A percentile compares a stretch with the other conserved stretches of the same genome.
These are phyloP conservation scores for Prunus fruticosa DNA, from an alignment of 306 rosid species.

Conservation along the genomic window DNA sequence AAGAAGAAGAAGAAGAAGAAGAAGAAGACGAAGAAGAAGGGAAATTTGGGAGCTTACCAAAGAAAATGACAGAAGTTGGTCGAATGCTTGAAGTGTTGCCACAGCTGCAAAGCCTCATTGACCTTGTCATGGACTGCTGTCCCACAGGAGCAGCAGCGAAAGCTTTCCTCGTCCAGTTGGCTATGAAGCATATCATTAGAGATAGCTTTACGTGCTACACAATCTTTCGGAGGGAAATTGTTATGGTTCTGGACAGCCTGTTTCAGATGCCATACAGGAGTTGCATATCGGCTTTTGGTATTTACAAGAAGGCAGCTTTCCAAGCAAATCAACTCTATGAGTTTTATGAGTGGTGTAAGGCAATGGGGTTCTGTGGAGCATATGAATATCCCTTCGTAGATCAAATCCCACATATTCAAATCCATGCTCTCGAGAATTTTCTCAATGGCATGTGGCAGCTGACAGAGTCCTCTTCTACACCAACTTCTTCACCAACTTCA, in stretches of 20 bases:
- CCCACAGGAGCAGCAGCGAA: constrained; percentile 38
- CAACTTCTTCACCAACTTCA: constrained; percentile 19
- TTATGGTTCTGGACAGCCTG: constrained; percentile 51
- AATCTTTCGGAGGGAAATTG: constrained; percentile 37
- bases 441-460: constrained; percentile 71
- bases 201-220: constrained; percentile 58
- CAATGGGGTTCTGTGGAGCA: constrained; percentile 43
- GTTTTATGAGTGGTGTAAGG: constrained; percentile 62
- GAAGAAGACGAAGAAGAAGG: background rate
- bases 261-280: constrained; percentile 57
- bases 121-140: constrained; percentile 61
- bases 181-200: constrained; percentile 53
- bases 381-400: constrained; percentile 62
- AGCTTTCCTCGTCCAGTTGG: constrained; percentile 41
- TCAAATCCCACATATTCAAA: constrained; percentile 49
- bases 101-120: constrained; percentile 60
- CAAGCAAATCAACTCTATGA: constrained; percentile 54
- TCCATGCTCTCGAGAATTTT: constrained; percentile 49
- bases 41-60: constrained; percentile 15
- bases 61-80: constrained; percentile 46
- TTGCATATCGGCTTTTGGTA: constrained; percentile 42
- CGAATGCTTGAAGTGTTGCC: constrained; percentile 54
- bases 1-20: background rate
- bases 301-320: constrained; percentile 60
- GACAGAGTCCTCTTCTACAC: constrained; percentile 42